Percentiles rank a stretch among this genome's conserved stretches.
These are phyloP conservation scores for Tolypocladium sp. DNA, from an alignment of 2,329 filamentous ascomycete species.

Conservation along the genomic window DNA sequence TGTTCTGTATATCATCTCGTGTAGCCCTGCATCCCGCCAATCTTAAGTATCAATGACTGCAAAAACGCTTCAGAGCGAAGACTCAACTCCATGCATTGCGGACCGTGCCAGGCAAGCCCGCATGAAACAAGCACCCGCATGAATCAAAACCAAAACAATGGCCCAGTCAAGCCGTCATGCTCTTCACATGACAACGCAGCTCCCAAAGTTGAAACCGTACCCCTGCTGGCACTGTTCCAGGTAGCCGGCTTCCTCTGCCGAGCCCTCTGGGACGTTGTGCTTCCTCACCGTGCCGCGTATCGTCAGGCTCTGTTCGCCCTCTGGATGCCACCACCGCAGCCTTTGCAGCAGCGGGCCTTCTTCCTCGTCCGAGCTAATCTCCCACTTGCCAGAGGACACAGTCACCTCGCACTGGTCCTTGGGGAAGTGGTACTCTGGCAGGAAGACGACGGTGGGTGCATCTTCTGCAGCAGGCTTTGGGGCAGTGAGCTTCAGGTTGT, in stretches of 20 bases:
- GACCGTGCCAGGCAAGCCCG: background rate
- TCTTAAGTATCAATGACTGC: background rate
- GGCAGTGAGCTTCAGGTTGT: slow-evolving; percentile 62
- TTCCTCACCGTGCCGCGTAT: slow-evolving; percentile 65
- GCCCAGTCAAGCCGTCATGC: background rate
- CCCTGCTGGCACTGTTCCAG: slow-evolving; percentile 56
- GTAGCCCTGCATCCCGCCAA: background rate
- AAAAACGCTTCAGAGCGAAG: background rate
- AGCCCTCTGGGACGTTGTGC: slow-evolving; percentile 45
- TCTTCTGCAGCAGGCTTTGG: slow-evolving; percentile 49
- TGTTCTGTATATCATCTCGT: background rate
- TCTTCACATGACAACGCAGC: slow-evolving; percentile 42
- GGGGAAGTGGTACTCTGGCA: slow-evolving; percentile 91
- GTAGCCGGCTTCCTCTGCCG: slow-evolving; percentile 68
- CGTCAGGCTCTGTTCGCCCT: slow-evolving; percentile 72
- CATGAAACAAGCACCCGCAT: background rate
- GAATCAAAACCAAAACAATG: background rate
- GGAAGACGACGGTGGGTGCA: slow-evolving; percentile 69
- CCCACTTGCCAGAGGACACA: slow-evolving; percentile 83
- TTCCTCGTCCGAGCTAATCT: slow-evolving; percentile 64
- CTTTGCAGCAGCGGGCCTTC: slow-evolving; percentile 63
- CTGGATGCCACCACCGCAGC: slow-evolving; percentile 86
- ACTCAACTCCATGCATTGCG: background rate
- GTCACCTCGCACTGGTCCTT: slow-evolving; percentile 61
- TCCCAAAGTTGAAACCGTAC: slow-evolving; percentile 33